Percentiles rank a stretch among this genome's conserved stretches.
phyloP scores from a whole-genome alignment of 2,329 filamentous ascomycete genomes.

The Fusarium sp. region DNA sequence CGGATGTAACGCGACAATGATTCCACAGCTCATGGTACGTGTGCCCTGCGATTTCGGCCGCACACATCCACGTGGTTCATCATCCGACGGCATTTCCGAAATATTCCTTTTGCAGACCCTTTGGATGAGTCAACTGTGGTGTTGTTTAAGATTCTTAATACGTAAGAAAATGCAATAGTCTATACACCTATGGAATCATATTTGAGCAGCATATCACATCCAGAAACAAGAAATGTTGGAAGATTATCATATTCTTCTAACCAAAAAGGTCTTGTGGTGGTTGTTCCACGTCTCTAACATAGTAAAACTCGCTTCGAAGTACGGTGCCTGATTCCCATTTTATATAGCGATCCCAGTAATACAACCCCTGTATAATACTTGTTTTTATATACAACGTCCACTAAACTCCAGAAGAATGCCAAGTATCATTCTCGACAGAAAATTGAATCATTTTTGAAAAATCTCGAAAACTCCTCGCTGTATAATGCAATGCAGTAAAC shows the following conservation, averaged over 20 bases:
- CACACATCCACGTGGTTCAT: conserved; percentile 32
- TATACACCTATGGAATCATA: neutral
- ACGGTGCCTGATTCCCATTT: conserved; percentile 22
- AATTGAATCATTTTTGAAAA: conserved; percentile 22
- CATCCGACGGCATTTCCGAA: conserved; percentile 23
- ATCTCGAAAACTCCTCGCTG: conserved; percentile 46
- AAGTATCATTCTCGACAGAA: conserved; percentile 19
- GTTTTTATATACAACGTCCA: conserved; percentile 4
- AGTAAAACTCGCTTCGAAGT: conserved; percentile 32
- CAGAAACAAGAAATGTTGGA: conserved; percentile 1
- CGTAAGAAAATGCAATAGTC: conserved; percentile 12
- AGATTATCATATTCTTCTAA: conserved; percentile 26
- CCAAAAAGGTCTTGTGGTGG: conserved; percentile 6
- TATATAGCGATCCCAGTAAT: conserved; percentile 19
- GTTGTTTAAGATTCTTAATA: conserved; percentile 11
- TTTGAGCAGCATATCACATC: conserved; percentile 3
- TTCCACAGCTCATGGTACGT: neutral
- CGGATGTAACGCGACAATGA: conserved; percentile 8
- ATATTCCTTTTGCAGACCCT: neutral
- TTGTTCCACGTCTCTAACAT: conserved; percentile 30
- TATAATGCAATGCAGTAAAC: conserved; percentile 29
- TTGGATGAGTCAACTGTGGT: conserved; percentile 25
- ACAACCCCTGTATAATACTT: conserved; percentile 7
- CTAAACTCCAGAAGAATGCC: conserved; percentile 26
- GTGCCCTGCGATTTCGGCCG: conserved; percentile 20